Percentiles rank a stretch among this genome's conserved stretches.
Conservation (phyloP, 2,329 filamentous ascomycete genomes). For the Bisporella sp. region DNA sequence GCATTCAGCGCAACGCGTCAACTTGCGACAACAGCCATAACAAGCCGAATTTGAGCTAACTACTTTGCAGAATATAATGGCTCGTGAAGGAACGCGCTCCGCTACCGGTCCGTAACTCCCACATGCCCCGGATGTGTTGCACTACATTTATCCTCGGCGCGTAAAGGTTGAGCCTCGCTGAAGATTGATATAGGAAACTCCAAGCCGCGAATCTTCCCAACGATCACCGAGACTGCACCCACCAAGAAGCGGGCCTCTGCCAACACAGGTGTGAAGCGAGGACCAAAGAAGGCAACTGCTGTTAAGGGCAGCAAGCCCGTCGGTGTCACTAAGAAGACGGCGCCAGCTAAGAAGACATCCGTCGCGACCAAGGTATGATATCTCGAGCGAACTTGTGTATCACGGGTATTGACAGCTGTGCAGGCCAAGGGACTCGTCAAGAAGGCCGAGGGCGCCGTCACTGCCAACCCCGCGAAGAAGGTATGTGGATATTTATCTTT, state of each 20-base stretch:
- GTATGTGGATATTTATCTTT: constrained; percentile 14
- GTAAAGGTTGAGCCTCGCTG: constrained; percentile 16
- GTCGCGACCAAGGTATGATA: constrained; percentile 22
- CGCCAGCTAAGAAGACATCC: constrained; percentile 25
- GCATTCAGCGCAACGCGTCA: not conserved
- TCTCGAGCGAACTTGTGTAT: not conserved
- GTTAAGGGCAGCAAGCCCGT: constrained; percentile 26
- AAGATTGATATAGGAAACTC: constrained; percentile 23
- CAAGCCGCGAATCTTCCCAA: constrained; percentile 21
- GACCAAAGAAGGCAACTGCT: constrained; percentile 26
- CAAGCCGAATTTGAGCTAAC: constrained; percentile 15
- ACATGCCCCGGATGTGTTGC: not conserved
- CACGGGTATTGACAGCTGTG: constrained; percentile 9
- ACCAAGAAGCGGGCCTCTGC: constrained; percentile 23
- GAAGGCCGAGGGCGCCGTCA: constrained; percentile 25
- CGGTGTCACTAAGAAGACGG: constrained; percentile 24
- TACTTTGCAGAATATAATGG: constrained; percentile 21
- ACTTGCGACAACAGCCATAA: constrained; percentile 20
- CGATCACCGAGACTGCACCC: constrained; percentile 19
- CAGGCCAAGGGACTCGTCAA: constrained; percentile 26
- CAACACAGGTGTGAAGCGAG: constrained; percentile 24
- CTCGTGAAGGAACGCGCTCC: constrained; percentile 24
- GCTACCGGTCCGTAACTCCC: constrained; percentile 21
- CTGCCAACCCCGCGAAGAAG: constrained; percentile 32
- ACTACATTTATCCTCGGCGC: constrained; percentile 16